phyloP scores from a whole-genome alignment of 208 protist species.

The Lotmaria passim region DNA sequence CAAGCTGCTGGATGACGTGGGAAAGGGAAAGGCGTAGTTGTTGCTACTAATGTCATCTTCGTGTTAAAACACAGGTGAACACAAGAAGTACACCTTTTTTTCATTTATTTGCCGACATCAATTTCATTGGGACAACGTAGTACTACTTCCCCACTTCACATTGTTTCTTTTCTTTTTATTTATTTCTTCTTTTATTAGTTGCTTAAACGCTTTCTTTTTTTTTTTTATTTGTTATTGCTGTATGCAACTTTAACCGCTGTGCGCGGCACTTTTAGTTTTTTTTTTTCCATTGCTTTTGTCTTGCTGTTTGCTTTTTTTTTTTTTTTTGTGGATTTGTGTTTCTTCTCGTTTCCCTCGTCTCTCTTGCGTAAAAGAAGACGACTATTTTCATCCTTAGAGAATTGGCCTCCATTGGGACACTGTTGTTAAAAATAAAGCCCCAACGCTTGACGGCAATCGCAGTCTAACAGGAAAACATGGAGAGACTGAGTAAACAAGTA shows the following conservation, averaged over 20 bases:
- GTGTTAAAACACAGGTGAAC: conserved; percentile 10
- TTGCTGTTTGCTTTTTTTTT: not conserved
- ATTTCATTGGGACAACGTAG: not conserved
- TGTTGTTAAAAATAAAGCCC: conserved; percentile 4
- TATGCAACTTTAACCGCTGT: not conserved
- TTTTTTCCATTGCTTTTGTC: no score
- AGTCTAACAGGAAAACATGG: conserved; percentile 2
- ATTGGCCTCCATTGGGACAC: not conserved
- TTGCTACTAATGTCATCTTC: not conserved
- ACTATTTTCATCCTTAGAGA: not conserved
- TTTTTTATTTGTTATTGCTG: not conserved
- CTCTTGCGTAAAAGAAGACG: conserved; percentile 8
- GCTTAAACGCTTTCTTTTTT: not conserved
- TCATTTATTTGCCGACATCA: not conserved
- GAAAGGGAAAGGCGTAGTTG: not conserved
- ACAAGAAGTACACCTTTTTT: not conserved
- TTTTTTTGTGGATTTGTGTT: conserved; percentile 9
- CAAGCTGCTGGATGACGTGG: not conserved
- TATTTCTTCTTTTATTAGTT: conserved; percentile 12
- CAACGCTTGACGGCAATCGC: not conserved
- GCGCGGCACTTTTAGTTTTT: conserved; percentile 1
- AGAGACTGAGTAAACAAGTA: not conserved
- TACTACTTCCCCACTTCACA: not conserved
- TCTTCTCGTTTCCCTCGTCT: conserved; percentile 10
- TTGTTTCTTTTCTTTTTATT: not conserved